A percentile compares a stretch with the other conserved stretches of the same genome.
phyloP scores from a whole-genome alignment of 306 rosid species.

The Cucumis hystrix region DNA sequence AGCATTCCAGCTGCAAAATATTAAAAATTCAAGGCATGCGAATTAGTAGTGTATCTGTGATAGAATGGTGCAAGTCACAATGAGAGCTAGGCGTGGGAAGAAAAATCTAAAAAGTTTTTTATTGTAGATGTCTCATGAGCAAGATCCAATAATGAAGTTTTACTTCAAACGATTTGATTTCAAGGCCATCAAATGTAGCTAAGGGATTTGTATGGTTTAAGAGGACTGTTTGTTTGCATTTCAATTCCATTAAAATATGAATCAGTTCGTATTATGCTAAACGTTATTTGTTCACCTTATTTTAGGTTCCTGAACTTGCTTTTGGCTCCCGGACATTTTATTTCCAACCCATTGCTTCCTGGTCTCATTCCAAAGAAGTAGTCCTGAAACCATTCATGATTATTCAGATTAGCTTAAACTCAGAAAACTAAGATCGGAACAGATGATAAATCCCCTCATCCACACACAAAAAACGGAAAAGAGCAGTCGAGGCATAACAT shows the following conservation, averaged over 20 bases:
- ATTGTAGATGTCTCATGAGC: neutral
- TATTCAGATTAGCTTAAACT: neutral
- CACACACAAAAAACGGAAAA: neutral
- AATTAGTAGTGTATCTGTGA: neutral
- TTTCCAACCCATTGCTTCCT: constrained; percentile 70
- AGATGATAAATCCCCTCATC: neutral
- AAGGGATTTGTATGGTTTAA: neutral
- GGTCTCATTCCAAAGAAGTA: constrained; percentile 60
- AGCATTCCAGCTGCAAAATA: constrained; percentile 52
- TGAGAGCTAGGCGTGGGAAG: neutral
- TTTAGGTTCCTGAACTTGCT: constrained; percentile 38
- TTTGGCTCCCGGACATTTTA: constrained; percentile 17
- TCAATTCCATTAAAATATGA: neutral
- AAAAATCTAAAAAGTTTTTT: neutral
- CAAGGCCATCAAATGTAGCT: neutral
- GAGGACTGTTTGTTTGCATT: neutral
- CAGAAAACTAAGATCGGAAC: neutral
- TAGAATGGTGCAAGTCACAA: neutral
- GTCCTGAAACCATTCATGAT: constrained; percentile 38
- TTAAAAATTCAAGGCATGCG: neutral
- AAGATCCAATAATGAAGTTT: neutral
- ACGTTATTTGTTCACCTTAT: constrained; percentile 44
- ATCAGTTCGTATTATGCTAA: neutral
- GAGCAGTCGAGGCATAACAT: neutral
- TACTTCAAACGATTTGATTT: neutral